These are phyloP conservation scores for Suillus alpinus DNA, from an alignment of 768 basidiomycete species.

Conservation along the genomic window DNA sequence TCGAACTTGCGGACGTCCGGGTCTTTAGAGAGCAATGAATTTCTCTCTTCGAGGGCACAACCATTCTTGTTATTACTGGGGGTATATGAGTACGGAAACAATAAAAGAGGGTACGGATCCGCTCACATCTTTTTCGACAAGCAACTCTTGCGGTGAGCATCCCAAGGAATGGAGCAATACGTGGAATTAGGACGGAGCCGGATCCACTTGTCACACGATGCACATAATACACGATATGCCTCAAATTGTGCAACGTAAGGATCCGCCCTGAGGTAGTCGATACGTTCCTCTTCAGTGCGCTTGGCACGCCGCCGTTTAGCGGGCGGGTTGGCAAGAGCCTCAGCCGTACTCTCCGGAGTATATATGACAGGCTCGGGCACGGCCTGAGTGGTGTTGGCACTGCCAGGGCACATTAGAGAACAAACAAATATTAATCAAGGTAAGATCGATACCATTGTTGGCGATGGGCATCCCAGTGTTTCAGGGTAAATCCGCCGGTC, in stretches of 20 bases:
- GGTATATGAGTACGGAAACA: conserved; percentile 8
- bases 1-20: conserved; percentile 75
- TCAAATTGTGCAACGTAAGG: conserved; percentile 81
- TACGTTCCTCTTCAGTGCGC: conserved; percentile 74
- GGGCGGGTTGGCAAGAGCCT: conserved; percentile 45
- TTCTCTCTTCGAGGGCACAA: conserved; percentile 60
- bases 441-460: conserved; percentile 44
- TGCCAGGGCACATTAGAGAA: conserved; percentile 13
- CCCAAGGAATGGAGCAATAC: conserved; percentile 87
- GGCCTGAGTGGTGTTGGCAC: conserved; percentile 30
- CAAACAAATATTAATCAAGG: conserved; percentile 5
- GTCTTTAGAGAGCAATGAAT: conserved; percentile 57
- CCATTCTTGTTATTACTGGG: conserved; percentile 44
- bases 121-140: conserved; percentile 72
- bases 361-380: conserved; percentile 39
- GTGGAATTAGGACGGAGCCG: conserved; percentile 83
- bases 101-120: conserved; percentile 7
- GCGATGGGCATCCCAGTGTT: conserved; percentile 70
- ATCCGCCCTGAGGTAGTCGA: conserved; percentile 64
- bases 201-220: conserved; percentile 83
- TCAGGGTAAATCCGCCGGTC: conserved; percentile 60
- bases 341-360: conserved; percentile 40
- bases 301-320: conserved; percentile 71
- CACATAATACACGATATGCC: conserved; percentile 76
- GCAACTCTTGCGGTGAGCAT: conserved; percentile 81